Conservation (phyloP, 305 asterid species). For the Fraxinus sp. region DNA sequence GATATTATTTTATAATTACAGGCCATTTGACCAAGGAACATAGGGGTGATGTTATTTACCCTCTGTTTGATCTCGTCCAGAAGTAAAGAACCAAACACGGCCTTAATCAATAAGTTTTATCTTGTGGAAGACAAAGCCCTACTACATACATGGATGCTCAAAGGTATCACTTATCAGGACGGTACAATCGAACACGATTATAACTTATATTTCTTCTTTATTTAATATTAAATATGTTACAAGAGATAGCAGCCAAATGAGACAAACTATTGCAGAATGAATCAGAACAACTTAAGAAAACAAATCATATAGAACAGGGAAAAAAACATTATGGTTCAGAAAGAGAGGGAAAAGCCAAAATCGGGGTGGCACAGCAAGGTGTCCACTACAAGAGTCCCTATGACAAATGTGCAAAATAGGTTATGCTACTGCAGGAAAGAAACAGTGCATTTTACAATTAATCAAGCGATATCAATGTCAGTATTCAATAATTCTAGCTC, state of each 20-base stretch:
- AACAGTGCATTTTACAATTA: constrained; percentile 34
- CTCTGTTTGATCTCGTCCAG: too few relatives aligned
- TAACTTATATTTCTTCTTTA: not conserved
- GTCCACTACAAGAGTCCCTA: constrained; percentile 36
- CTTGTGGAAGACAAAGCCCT: not conserved
- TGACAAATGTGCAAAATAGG: constrained; percentile 26
- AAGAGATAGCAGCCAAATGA: not conserved
- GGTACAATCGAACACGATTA: not conserved
- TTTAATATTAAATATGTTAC: not conserved
- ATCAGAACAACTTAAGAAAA: not conserved
- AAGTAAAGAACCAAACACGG: not conserved
- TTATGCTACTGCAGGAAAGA: constrained; percentile 25
- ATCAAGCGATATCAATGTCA: constrained; percentile 33
- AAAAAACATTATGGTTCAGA: not conserved
- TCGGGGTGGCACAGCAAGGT: not conserved
- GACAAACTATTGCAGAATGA: not conserved
- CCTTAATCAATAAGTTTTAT: not conserved
- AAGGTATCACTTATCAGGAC: not conserved
- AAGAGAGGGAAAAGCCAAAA: not conserved
- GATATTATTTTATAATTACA: too few relatives aligned
- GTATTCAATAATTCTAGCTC: constrained; percentile 36
- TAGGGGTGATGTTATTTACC: too few relatives aligned
- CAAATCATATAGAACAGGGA: not conserved
- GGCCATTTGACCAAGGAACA: too few relatives aligned
- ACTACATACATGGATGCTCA: too few relatives aligned